These are phyloP conservation scores for Hanseniaspora sp. DNA, from an alignment of 1,139 yeast genomes.

Conservation along the genomic window DNA sequence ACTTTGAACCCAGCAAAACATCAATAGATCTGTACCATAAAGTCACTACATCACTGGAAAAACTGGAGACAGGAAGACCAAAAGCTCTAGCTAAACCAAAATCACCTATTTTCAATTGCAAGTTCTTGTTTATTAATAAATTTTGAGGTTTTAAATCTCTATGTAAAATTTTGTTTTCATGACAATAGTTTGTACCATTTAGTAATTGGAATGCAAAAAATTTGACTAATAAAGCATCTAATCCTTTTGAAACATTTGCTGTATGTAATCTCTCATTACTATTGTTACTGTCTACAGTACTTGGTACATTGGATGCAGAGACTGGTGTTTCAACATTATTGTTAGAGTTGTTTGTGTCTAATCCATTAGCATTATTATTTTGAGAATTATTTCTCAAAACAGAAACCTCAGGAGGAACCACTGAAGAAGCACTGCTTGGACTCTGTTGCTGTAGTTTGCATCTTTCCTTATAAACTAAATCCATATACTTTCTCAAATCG, in stretches of 20 bases:
- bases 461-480: constrained; percentile 45
- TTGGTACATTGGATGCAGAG: neutral
- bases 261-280: neutral
- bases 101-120: constrained; percentile 90
- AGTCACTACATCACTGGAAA: constrained; percentile 94
- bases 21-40: constrained; percentile 98
- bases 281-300: neutral
- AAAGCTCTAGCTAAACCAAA: constrained; percentile 95
- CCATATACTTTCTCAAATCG: constrained; percentile 92
- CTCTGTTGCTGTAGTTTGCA: constrained; percentile 49
- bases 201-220: constrained; percentile 87
- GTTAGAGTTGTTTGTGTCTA: neutral
- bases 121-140: constrained; percentile 72
- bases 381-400: constrained; percentile 24
- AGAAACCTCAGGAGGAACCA: constrained; percentile 27
- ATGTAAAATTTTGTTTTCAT: constrained; percentile 86
- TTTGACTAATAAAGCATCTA: constrained; percentile 65
- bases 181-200: constrained; percentile 87
- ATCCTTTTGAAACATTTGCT: constrained; percentile 23
- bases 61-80: constrained; percentile 95
- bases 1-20: constrained; percentile 85
- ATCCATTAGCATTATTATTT: constrained; percentile 16
- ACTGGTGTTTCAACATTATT: neutral
- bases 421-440: neutral
- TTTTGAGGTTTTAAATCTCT: constrained; percentile 95